A percentile compares a stretch with the other conserved stretches of the same genome.
Evolutionary conservation across 1,139 yeast species (phyloP).

Genomic region (Debaryomyces robertsiae): DNA sequence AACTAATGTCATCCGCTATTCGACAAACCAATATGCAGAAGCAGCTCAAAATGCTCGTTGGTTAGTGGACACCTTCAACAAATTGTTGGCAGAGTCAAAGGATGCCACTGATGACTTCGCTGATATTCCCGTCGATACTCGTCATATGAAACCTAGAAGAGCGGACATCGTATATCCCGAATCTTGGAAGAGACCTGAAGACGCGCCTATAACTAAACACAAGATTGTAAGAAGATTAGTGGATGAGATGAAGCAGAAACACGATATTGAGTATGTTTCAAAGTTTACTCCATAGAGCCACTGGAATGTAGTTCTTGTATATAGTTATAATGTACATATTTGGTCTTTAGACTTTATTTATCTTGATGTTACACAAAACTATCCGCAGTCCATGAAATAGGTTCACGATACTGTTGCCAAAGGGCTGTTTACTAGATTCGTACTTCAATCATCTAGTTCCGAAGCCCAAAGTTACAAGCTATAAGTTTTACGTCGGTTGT

Average conservation of each 20-base stretch:
- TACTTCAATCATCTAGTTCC: too few relatives aligned
- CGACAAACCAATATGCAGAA: slow-evolving; percentile 64
- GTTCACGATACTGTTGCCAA: too few relatives aligned
- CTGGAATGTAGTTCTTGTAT: slow-evolving; percentile 10
- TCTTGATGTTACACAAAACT: slow-evolving; percentile 2
- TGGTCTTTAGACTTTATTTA: too few relatives aligned
- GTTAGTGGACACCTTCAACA: slow-evolving; percentile 63
- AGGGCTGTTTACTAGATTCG: too few relatives aligned
- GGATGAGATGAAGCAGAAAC: slow-evolving; percentile 33
- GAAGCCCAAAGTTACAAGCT: too few relatives aligned
- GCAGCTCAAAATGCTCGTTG: slow-evolving; percentile 85
- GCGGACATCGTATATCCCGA: slow-evolving; percentile 64
- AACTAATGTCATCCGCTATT: slow-evolving; percentile 61
- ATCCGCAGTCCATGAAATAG: too few relatives aligned
- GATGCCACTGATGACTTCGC: slow-evolving; percentile 63
- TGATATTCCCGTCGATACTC: slow-evolving; percentile 80
- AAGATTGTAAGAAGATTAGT: slow-evolving; percentile 37
- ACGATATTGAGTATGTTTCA: slow-evolving; percentile 36
- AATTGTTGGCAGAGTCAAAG: slow-evolving; percentile 66
- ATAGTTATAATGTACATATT: slow-evolving; percentile 4
- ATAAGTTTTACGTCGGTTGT: too few relatives aligned
- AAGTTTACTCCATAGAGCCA: slow-evolving; percentile 17
- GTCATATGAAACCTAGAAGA: slow-evolving; percentile 60
- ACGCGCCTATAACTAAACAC: slow-evolving; percentile 52
- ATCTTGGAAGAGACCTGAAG: slow-evolving; percentile 81